Evolutionary conservation across 2,329 filamentous ascomycete genomes (phyloP).

Genomic region (Paraphaeosphaeria minitans): DNA sequence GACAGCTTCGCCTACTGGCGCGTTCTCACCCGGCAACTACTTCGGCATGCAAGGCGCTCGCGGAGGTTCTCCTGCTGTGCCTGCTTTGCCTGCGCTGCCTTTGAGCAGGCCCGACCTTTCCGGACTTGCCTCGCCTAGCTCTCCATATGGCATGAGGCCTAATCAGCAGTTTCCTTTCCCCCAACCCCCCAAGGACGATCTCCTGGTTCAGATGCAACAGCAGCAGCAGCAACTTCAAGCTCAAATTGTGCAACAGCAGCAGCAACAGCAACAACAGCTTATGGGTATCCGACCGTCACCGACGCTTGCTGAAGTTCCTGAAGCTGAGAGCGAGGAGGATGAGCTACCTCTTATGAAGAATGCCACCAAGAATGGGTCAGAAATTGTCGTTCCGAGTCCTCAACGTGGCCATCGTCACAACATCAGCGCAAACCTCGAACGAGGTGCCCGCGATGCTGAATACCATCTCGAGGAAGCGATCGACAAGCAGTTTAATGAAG

Average conservation of each 20-base stretch:
- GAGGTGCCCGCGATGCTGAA: conserved; percentile 83
- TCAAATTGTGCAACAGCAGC: conserved; percentile 60
- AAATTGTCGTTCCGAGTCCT: conserved; percentile 66
- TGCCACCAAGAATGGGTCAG: conserved; percentile 48
- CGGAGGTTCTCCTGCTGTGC: conserved; percentile 51
- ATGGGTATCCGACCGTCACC: conserved; percentile 54
- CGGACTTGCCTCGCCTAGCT: conserved; percentile 55
- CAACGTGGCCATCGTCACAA: conserved; percentile 69
- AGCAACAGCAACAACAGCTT: conserved; percentile 48
- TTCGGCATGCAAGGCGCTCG: conserved; percentile 47
- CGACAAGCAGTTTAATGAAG: conserved; percentile 77
- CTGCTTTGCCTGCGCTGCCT: conserved; percentile 41
- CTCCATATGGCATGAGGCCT: conserved; percentile 63
- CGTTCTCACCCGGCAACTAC: conserved; percentile 50
- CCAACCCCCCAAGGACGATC: conserved; percentile 45
- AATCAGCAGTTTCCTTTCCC: conserved; percentile 51
- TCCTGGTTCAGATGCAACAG: conserved; percentile 54
- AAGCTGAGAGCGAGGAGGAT: conserved; percentile 69
- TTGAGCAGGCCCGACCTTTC: conserved; percentile 46
- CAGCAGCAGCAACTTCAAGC: conserved; percentile 59
- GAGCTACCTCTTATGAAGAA: conserved; percentile 47
- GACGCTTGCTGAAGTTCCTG: conserved; percentile 71
- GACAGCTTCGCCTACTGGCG: conserved; percentile 59
- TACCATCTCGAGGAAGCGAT: conserved; percentile 83
- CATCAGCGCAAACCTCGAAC: conserved; percentile 77